A percentile compares a stretch with the other conserved stretches of the same genome.
Evolutionary conservation across 495 filamentous ascomycete genomes (phyloP).

Genomic region (Aspergillus homomorphus): DNA sequence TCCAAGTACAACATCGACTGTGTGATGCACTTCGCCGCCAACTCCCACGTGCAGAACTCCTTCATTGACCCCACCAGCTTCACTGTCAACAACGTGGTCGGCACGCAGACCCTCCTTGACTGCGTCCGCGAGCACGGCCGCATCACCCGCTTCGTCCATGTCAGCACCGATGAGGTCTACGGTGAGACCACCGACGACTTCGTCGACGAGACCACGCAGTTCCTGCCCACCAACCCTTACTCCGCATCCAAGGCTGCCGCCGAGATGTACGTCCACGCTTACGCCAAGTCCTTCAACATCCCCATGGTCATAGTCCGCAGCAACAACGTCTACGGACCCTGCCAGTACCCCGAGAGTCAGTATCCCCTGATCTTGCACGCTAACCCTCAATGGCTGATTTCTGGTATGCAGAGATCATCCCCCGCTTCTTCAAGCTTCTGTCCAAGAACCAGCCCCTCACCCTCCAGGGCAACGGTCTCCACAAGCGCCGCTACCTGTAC

Average conservation of each 20-base stretch:
- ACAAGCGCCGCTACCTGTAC: slow-evolving; percentile 66
- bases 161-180: slow-evolving; percentile 77
- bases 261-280: slow-evolving; percentile 76
- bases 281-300: slow-evolving; percentile 67
- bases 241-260: slow-evolving; percentile 74
- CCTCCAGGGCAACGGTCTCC: slow-evolving; percentile 66
- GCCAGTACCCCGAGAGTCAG: slow-evolving; percentile 77
- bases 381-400: neutral
- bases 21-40: slow-evolving; percentile 73
- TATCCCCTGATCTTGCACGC: neutral
- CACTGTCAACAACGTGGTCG: slow-evolving; percentile 68
- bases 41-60: slow-evolving; percentile 69
- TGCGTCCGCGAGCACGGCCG: slow-evolving; percentile 55
- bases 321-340: slow-evolving; percentile 79
- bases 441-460: slow-evolving; percentile 54
- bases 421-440: slow-evolving; percentile 68
- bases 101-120: slow-evolving; percentile 71
- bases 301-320: slow-evolving; percentile 68
- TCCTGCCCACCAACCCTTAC: slow-evolving; percentile 74
- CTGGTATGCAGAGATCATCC: slow-evolving; percentile 61
- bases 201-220: slow-evolving; percentile 56
- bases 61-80: slow-evolving; percentile 72
- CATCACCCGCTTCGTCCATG: slow-evolving; percentile 65
- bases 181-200: slow-evolving; percentile 61
- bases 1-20: slow-evolving; percentile 64